phyloP scores from a whole-genome alignment of 305 asterid genomes.

The Euphrasia arctica region DNA sequence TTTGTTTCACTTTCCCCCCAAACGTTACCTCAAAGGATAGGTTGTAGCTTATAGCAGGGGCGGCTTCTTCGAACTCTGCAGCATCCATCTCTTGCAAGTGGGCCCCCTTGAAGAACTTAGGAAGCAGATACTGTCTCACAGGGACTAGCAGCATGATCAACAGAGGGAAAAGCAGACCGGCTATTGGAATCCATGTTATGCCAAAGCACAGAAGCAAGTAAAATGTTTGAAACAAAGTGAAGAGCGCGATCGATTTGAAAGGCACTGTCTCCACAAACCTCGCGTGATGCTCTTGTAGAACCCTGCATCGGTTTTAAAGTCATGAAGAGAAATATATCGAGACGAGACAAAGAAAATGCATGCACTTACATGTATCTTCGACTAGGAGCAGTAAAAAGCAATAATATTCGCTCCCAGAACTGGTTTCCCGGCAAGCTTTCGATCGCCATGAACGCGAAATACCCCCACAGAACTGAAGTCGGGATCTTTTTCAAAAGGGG shows the following conservation, averaged over 20 bases:
- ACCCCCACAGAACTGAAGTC: constrained; percentile 93
- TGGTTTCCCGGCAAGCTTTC: constrained; percentile 54
- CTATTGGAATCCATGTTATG: constrained; percentile 92
- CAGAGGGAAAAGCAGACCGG: constrained; percentile 91
- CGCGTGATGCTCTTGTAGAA: constrained; percentile 76
- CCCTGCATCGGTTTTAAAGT: constrained; percentile 43
- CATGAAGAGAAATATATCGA: not conserved
- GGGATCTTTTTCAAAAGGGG: constrained; percentile 86
- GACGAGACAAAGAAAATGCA: not conserved
- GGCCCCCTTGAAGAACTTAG: constrained; percentile 79
- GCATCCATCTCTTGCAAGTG: constrained; percentile 95
- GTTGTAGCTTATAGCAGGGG: constrained; percentile 61
- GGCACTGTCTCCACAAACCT: constrained; percentile 92
- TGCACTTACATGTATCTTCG: constrained; percentile 81
- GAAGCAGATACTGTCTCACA: constrained; percentile 80
- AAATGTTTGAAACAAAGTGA: constrained; percentile 82
- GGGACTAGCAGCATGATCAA: constrained; percentile 95
- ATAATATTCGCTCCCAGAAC: constrained; percentile 89
- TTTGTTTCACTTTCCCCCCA: not conserved
- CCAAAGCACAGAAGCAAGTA: constrained; percentile 92
- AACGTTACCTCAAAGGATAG: constrained; percentile 57
- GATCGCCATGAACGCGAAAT: constrained; percentile 98
- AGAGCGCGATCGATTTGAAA: constrained; percentile 68
- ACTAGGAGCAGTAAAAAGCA: constrained; percentile 39
- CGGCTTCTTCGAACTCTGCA: constrained; percentile 90